Evolutionary conservation across 2,329 filamentous ascomycete species (phyloP).

Genomic region (Cercospora nicotianae): DNA sequence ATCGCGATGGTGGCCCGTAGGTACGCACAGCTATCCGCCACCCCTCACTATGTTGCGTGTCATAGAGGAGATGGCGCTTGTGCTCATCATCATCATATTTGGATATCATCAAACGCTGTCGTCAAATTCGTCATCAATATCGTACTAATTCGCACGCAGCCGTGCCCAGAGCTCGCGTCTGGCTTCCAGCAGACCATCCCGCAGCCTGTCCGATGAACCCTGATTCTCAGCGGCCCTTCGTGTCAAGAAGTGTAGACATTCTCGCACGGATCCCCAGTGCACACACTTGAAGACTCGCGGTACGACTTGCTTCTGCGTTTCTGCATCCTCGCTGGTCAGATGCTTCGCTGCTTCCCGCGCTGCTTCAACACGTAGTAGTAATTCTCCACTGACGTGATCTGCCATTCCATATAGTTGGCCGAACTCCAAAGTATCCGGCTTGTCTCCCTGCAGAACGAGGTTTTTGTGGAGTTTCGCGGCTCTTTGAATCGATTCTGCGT

Average conservation of each 20-base stretch:
- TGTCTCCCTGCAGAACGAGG: constrained; percentile 22
- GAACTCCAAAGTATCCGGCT: constrained; percentile 28
- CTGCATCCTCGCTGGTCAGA: constrained; percentile 17
- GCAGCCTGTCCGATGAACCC: constrained; percentile 27
- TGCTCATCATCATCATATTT: neutral
- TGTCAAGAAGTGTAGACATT: constrained; percentile 36
- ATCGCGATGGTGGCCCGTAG: neutral
- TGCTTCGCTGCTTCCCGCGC: constrained; percentile 13
- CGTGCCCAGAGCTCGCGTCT: constrained; percentile 6
- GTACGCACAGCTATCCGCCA: neutral
- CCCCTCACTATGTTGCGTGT: neutral
- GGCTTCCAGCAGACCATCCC: constrained; percentile 6
- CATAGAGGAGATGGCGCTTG: neutral
- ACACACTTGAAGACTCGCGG: constrained; percentile 34
- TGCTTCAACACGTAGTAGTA: constrained; percentile 6
- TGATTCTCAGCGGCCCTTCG: constrained; percentile 33
- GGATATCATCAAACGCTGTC: neutral
- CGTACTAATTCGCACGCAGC: neutral
- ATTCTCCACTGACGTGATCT: constrained; percentile 20
- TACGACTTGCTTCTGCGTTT: constrained; percentile 10
- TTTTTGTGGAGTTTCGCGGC: constrained; percentile 24
- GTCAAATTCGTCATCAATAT: neutral
- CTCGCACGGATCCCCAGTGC: constrained; percentile 35
- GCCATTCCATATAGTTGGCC: constrained; percentile 37
- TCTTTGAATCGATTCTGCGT: constrained; percentile 26